Evolutionary conservation across 2,329 filamentous ascomycete species (phyloP), one percentile per base, ranked within the genome.

Genomic region (Sporothrix sp.): DNA sequence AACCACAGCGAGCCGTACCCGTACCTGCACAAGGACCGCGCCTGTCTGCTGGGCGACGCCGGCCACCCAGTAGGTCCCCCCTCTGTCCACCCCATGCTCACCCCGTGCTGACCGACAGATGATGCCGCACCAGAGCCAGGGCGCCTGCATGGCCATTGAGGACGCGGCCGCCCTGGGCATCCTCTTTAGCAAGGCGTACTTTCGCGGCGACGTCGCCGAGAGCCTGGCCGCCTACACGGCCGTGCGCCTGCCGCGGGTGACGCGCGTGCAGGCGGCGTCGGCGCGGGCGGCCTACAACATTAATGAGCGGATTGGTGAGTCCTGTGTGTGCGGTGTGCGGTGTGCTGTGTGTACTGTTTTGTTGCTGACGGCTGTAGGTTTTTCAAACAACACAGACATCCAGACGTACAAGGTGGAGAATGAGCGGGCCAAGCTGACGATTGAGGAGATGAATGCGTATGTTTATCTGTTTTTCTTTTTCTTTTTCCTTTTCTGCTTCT

Each of bases 101-200:
- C n/a, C n/a, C n/a, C n/a, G 13, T 14, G n/a, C 5, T n/a, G 27
- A 4, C 14, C n/a, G n/a, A n/a, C n/a, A 54, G 47, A 55, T 74
- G 50, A 52, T 55, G 53, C 50, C 53, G 0, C 53, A 85, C 59
- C 82, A 85, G 60, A 81, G 76, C 51, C 82, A 86, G 62, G 82
- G 82, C 4, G 81, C 81, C 0, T 82, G 79, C 57, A 82, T 81
- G 78, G 79, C 81, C 0, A 82, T 84, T 39, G 81, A 84, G 60
- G 81, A 84, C 53, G 78, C 79, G 0, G 81, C 76, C 0, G 78
- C 78, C 0, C 62, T 85, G 0, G 81, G 81, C 0, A 77, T 84
- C 14, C 52, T 84, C 0, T 84, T 85, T 60, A 72, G 65, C 61
- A 63, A 64, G 56, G 58, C 60, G 7, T 64, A 71, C 54, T 75